Conservation (phyloP, 345 rosid species). For the Xanthoceras sorbifolium region DNA sequence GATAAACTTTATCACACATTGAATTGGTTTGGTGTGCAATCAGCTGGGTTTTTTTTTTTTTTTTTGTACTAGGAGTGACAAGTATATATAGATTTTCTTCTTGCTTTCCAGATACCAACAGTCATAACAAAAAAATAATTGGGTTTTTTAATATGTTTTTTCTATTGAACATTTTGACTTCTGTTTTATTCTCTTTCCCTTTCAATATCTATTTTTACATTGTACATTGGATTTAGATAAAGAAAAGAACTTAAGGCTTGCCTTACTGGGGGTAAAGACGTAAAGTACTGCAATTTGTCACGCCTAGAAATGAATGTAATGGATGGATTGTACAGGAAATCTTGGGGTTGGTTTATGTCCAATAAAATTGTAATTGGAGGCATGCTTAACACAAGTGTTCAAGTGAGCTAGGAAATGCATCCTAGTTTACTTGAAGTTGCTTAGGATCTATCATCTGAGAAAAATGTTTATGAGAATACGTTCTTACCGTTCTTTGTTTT, state of each 20-base stretch:
- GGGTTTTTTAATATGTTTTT: neutral
- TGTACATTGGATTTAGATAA: no score
- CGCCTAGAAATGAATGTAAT: neutral
- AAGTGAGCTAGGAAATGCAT: neutral
- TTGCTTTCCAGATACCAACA: no score
- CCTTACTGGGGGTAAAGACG: neutral
- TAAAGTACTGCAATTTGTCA: neutral
- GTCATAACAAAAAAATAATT: no score
- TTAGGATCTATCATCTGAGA: neutral
- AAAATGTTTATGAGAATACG: neutral
- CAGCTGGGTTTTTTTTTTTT: no score
- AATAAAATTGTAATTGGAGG: neutral
- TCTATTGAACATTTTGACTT: neutral
- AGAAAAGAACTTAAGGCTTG: neutral
- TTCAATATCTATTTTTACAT: no score
- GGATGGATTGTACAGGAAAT: neutral
- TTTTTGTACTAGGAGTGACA: neutral
- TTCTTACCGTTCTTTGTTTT: neutral
- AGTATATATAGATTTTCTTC: no score
- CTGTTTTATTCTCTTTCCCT: neutral
- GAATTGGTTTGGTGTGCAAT: no score
- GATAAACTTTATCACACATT: no score
- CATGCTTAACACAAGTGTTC: neutral
- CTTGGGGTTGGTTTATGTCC: neutral
- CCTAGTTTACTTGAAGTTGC: neutral